Conservation (phyloP, 202 grass and related monocot species). For the Elaeis oleifera region DNA sequence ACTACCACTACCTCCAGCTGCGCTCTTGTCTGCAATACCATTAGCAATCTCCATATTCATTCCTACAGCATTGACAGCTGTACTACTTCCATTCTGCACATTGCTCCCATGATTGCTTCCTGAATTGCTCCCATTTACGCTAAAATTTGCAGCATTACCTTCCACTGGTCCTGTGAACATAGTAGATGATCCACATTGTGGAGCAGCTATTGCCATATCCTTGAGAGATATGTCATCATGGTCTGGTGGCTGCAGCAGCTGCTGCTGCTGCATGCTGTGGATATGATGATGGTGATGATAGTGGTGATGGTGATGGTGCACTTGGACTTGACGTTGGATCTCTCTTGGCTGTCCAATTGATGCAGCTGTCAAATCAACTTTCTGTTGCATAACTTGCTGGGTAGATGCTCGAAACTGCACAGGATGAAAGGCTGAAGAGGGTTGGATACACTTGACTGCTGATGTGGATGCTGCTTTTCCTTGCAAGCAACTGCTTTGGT, state of each 20-base stretch:
- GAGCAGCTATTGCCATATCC: conserved; percentile 20
- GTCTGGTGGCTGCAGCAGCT: conserved; percentile 7
- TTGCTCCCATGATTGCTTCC: conserved; percentile 66
- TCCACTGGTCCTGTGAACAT: conserved; percentile 36
- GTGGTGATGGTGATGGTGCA: conserved; percentile 35
- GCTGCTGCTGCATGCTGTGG: conserved; percentile 27
- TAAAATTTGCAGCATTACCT: conserved; percentile 62
- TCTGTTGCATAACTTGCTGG: conserved; percentile 32
- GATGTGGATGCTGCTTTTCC: conserved; percentile 39
- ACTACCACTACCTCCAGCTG: conserved; percentile 33
- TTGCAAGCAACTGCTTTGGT: conserved; percentile 33
- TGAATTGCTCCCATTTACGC: conserved; percentile 52
- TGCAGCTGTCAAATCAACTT: conserved; percentile 31
- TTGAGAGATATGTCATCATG: conserved; percentile 18
- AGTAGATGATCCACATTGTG: conserved; percentile 44
- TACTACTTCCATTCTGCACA: conserved; percentile 49
- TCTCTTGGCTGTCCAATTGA: conserved; percentile 29
- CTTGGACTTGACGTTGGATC: conserved; percentile 31
- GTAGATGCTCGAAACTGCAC: conserved; percentile 35
- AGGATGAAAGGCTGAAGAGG: conserved; percentile 66
- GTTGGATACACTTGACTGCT: conserved; percentile 37
- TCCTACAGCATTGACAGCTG: conserved; percentile 31
- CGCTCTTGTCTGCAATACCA: conserved; percentile 29
- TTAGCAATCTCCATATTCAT: conserved; percentile 48
- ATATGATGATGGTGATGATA: conserved; percentile 39